Evolutionary conservation across 345 rosid species (phyloP), one percentile per base, ranked within the genome.

Genomic region (Nephelium lappaceum): DNA sequence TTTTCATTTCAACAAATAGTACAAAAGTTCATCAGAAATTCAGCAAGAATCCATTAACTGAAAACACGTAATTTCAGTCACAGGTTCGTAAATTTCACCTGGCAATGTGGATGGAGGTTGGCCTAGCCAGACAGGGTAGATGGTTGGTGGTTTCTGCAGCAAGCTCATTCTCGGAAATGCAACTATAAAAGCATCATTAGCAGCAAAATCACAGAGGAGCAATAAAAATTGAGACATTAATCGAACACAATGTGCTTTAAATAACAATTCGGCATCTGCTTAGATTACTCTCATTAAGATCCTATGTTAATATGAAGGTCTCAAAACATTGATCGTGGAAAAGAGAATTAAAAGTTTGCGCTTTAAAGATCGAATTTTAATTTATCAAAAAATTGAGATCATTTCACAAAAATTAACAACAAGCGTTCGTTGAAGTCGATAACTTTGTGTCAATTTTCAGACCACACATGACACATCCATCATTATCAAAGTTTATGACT

Each of bases 1-100:
- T 5, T 57, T 57, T 57, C 23, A 19, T 57, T 57, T 25, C 41
- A 70, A 6, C 60, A 70, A 24, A 19, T 43, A 70, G 21, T 5
- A 38, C 64, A 72, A 24, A 51, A 36, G 57, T 18, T 15, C 31
- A 67, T 45, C 23, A 64, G 57, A 72, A 66, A 31, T 57, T 42
- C 72, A 67, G 53, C 53, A 69, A 62, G 75, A 72, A 77, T 72
- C 74, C 58, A 67, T 47, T 72, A 63, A 23, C 42, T 38, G 23
- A 61, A 67, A 41, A 66, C 38, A 60, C 23, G 27, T 62, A 67
- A 69, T 18, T 62, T 67, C 49, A 49, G 41, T 53, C 31, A 12
- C 55, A 51, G 57, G 12, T 21, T 68, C 39, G 27, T 27, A 77
- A 78, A 43, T 16, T 38, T 81, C 77, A 84, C 87, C 87, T 79